phyloP scores from a whole-genome alignment of 2,329 filamentous ascomycete genomes.

The Onygenales sp. region DNA sequence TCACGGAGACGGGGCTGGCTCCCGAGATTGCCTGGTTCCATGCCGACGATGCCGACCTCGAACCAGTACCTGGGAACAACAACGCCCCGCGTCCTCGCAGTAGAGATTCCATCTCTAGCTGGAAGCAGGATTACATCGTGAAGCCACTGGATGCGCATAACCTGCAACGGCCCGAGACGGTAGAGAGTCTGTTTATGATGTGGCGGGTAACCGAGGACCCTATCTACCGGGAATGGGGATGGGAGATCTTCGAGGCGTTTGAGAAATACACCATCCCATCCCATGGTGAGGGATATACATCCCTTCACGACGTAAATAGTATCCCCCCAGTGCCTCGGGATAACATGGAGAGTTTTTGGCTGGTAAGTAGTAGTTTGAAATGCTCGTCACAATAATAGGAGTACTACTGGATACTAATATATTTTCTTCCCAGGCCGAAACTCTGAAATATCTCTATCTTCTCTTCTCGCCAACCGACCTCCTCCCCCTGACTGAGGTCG shows the following conservation, averaged over 20 bases:
- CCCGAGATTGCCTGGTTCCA: slow-evolving; percentile 91
- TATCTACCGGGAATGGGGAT: slow-evolving; percentile 90
- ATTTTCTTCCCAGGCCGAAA: slow-evolving; percentile 54
- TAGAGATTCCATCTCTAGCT: slow-evolving; percentile 31
- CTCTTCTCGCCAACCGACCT: slow-evolving; percentile 79
- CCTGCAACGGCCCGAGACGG: slow-evolving; percentile 86
- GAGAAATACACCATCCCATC: slow-evolving; percentile 58
- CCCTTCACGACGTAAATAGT: slow-evolving; percentile 62
- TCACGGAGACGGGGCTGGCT: slow-evolving; percentile 81
- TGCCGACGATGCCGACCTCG: slow-evolving; percentile 41
- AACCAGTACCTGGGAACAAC: slow-evolving; percentile 19
- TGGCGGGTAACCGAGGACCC: slow-evolving; percentile 91
- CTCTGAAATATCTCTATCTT: slow-evolving; percentile 94
- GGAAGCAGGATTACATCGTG: slow-evolving; percentile 71
- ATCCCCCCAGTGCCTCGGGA: slow-evolving; percentile 63
- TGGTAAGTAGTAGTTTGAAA: slow-evolving; percentile 31
- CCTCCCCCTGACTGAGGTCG: slow-evolving; percentile 73
- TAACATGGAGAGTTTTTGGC: slow-evolving; percentile 99
- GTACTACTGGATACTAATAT: neutral
- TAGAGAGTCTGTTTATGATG: slow-evolving; percentile 95
- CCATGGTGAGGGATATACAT: slow-evolving; percentile 60
- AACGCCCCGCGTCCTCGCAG: slow-evolving; percentile 19
- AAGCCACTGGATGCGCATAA: slow-evolving; percentile 83
- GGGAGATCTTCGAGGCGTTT: slow-evolving; percentile 96
- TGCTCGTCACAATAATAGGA: neutral